Evolutionary conservation across 805 yeast species (phyloP).

Genomic region (Metschnikowia colocasiae): DNA sequence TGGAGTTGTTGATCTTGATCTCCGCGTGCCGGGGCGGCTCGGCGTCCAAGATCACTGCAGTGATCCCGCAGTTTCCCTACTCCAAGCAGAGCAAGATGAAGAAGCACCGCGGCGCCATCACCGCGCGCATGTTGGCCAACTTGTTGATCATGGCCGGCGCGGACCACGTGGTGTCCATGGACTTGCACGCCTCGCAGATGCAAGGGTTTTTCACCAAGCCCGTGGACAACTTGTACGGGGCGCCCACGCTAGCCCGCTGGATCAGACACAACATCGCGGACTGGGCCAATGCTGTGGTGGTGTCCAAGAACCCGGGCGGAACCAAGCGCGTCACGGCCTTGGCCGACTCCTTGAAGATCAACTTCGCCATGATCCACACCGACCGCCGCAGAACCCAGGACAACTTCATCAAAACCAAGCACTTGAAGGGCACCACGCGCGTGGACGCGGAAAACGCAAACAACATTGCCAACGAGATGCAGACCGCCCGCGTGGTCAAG

Average conservation of each 20-base stretch:
- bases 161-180: conserved; percentile 97
- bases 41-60: conserved; percentile 96
- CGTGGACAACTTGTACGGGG: conserved; percentile 93
- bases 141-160: conserved; percentile 97
- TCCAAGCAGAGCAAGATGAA: conserved; percentile 94
- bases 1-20: conserved; percentile 91
- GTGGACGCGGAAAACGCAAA: conserved; percentile 63
- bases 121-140: conserved; percentile 97
- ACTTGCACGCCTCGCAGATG: conserved; percentile 95
- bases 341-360: conserved; percentile 94
- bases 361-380: conserved; percentile 98
- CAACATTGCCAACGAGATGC: conserved; percentile 73
- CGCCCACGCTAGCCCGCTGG: conserved; percentile 96
- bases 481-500: conserved; percentile 91
- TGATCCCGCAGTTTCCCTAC: conserved; percentile 95
- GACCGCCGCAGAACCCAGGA: conserved; percentile 91
- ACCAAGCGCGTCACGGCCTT: conserved; percentile 96
- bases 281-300: conserved; percentile 87
- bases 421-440: conserved; percentile 28
- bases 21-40: conserved; percentile 98
- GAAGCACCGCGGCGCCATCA: conserved; percentile 97
- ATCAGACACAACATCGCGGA: conserved; percentile 85
- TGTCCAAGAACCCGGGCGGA: conserved; percentile 99
- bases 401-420: conserved; percentile 39
- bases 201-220: conserved; percentile 98